phyloP scores from a whole-genome alignment of 2,329 filamentous ascomycete species.

The Tolypocladium sp. region DNA sequence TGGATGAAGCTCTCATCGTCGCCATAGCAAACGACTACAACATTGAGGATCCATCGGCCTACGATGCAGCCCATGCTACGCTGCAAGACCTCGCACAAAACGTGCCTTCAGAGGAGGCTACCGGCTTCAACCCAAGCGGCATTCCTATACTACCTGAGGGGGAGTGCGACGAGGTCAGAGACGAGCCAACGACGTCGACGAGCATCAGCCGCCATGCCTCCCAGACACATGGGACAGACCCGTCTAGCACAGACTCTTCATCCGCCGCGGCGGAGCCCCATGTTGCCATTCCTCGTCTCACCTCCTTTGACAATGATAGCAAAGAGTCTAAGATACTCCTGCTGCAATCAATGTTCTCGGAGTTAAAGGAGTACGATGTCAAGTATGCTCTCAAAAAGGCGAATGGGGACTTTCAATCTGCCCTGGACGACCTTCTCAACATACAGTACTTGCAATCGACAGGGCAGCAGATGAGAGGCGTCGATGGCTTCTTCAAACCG shows the following conservation, averaged over 20 bases:
- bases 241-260: conserved; percentile 15
- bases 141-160: conserved; percentile 37
- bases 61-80: conserved; percentile 44
- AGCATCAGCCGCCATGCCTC: conserved; percentile 18
- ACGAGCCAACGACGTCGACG: conserved; percentile 14
- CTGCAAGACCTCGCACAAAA: conserved; percentile 58
- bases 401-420: conserved; percentile 55
- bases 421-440: conserved; percentile 75
- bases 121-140: conserved; percentile 71
- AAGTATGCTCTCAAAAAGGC: conserved; percentile 58
- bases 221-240: conserved; percentile 14
- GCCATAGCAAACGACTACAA: conserved; percentile 71
- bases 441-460: conserved; percentile 66
- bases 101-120: conserved; percentile 59
- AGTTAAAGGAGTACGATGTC: conserved; percentile 57
- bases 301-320: conserved; percentile 30
- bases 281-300: conserved; percentile 17
- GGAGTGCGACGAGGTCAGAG: conserved; percentile 11
- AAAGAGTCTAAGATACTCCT: conserved; percentile 53
- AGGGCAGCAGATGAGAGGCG: conserved; percentile 55
- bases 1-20: conserved; percentile 71
- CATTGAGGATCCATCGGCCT: conserved; percentile 40
- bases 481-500: conserved; percentile 70
- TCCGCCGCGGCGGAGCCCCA: conserved; percentile 12
- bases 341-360: conserved; percentile 64